phyloP scores from a whole-genome alignment of 177 flowering plant species.

The Vitis hybrid region DNA sequence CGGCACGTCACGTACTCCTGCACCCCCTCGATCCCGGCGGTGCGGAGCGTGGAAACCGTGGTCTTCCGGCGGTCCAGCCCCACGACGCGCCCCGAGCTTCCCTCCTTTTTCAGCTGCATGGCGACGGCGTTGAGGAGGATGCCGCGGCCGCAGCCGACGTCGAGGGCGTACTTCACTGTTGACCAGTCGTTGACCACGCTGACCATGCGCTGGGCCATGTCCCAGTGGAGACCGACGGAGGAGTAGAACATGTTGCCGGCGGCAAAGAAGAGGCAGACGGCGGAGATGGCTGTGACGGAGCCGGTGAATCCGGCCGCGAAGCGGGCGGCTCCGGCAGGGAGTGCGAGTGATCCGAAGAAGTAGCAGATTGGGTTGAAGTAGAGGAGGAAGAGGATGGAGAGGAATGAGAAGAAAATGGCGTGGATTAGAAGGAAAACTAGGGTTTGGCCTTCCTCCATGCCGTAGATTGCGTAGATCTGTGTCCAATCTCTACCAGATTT shows the following conservation, averaged over 20 bases:
- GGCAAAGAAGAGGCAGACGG: constrained; percentile 74
- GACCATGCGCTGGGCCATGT: constrained; percentile 82
- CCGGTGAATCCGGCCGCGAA: constrained; percentile 79
- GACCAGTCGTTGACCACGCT: constrained; percentile 79
- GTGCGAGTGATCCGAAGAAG: constrained; percentile 32
- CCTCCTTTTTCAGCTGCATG: constrained; percentile 80
- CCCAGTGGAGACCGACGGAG: constrained; percentile 68
- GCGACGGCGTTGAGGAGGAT: constrained; percentile 90
- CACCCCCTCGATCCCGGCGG: constrained; percentile 82
- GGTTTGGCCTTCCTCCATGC: constrained; percentile 85
- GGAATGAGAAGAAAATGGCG: constrained; percentile 57
- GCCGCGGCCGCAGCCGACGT: constrained; percentile 95
- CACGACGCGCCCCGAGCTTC: constrained; percentile 86
- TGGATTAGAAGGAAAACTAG: constrained; percentile 60
- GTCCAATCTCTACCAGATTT: constrained; percentile 77
- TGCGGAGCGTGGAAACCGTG: constrained; percentile 58
- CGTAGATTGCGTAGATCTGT: constrained; percentile 94
- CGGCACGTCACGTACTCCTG: constrained; percentile 92
- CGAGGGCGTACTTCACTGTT: constrained; percentile 71
- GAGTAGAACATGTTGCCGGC: constrained; percentile 86
- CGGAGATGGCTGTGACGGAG: constrained; percentile 69
- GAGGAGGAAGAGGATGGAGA: constrained; percentile 58
- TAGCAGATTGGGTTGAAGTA: constrained; percentile 57
- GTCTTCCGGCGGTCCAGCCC: constrained; percentile 61
- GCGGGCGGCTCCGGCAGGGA: constrained; percentile 47